phyloP scores from a whole-genome alignment of 371 early-diverging fungal species.

The Nematocida displodere region DNA sequence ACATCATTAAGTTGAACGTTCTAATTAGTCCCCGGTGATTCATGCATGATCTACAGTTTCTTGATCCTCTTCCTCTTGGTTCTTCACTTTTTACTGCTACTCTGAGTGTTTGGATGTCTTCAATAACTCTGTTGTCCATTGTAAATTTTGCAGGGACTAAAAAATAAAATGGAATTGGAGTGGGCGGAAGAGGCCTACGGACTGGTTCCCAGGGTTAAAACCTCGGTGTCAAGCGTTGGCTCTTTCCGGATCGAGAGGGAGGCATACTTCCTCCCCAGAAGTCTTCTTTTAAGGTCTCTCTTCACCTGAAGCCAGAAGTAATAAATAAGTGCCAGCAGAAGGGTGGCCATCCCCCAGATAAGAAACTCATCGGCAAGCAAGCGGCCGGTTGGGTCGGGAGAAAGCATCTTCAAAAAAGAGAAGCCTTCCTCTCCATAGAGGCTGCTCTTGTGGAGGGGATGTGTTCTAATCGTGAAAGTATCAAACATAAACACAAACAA shows the following conservation, averaged over 20 bases:
- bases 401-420: constrained; percentile 20
- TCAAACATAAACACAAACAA: constrained; percentile 30
- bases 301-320: constrained; percentile 1
- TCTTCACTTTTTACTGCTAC: constrained; percentile 30
- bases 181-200: too few relatives aligned
- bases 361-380: constrained; percentile 22
- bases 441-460: neutral
- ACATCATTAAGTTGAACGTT: constrained; percentile 93
- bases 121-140: constrained; percentile 38
- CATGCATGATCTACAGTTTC: constrained; percentile 67
- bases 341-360: constrained; percentile 5
- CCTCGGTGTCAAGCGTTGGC: too few relatives aligned
- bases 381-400: constrained; percentile 12
- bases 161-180: constrained; percentile 36
- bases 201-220: too few relatives aligned
- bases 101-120: constrained; percentile 19
- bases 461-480: constrained; percentile 32
- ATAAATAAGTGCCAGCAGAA: neutral
- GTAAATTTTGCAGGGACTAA: constrained; percentile 6
- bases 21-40: constrained; percentile 96
- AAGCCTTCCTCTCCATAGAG: constrained; percentile 1
- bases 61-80: constrained; percentile 57
- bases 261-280: neutral
- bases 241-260: too few relatives aligned
- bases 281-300: neutral